phyloP scores from a whole-genome alignment of 306 rosid genomes.

The Cicer yamashitae region DNA sequence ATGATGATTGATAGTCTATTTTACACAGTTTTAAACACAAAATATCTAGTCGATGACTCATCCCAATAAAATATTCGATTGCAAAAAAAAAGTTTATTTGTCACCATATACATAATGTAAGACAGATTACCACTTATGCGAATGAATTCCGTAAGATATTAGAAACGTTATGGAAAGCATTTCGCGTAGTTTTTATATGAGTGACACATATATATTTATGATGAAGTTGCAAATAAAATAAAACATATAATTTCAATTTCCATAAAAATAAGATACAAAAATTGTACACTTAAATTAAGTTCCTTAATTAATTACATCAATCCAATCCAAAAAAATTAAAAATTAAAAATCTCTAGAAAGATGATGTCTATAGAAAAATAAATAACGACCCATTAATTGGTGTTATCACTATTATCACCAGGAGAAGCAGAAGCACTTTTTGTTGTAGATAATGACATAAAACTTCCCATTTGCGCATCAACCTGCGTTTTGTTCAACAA shows the following conservation, averaged over 20 bases:
- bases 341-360: background rate
- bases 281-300: background rate
- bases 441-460: conserved; percentile 54
- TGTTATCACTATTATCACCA: conserved; percentile 51
- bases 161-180: no score
- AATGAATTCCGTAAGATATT: no score
- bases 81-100: no score
- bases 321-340: background rate
- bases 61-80: no score
- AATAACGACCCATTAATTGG: conserved; percentile 26
- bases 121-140: no score
- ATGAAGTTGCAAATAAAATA: background rate
- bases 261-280: background rate
- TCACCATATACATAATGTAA: no score
- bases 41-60: no score
- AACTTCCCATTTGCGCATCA: conserved; percentile 46
- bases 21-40: no score
- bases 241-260: background rate
- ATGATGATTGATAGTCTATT: no score
- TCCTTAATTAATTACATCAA: conserved; percentile 42
- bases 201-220: no score
- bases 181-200: no score
- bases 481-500: conserved; percentile 54
- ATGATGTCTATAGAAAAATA: background rate
- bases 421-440: conserved; percentile 76